Base-by-base conservation (phyloP, 2,329 filamentous ascomycete genomes). In the Lomentospora prolificans region DNA sequence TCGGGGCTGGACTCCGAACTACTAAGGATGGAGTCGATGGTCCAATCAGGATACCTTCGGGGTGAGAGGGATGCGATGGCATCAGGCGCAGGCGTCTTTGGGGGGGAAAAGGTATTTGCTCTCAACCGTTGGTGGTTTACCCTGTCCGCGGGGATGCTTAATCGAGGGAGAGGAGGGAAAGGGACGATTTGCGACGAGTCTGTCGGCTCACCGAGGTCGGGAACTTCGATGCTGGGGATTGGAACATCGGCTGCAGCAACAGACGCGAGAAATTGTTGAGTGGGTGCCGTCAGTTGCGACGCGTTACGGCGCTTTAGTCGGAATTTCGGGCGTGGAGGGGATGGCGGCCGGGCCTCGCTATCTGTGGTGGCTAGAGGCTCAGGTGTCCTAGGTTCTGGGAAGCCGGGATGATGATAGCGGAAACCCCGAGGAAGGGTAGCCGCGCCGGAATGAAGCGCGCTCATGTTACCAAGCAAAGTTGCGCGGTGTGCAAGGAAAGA, bases 181-280 rank as follows among this genome's bases (percentile, higher is more conserved):
- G 65, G 57, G 33, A 67, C 64, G 72, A 76, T 75, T 44, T 33
- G 25, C 28, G 30, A 33, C 30, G 30, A 71, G 60, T 73, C 71
- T 61, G 77, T 72, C 39, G 69, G 61, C 24, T 70, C 66, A 41
- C 74, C 71, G 51, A 78, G 75, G 58, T 79, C 73, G 53, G 79
- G 75, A 58, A 79, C 73, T 66, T 86, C 82, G 56, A 86, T 84
- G 65, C 81, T 85, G 12, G 81, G 82, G 53, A 86, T 77, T 24
- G 82, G 80, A 3, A 84, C 71, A 64, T 86, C 82, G 58, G 81
- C 82, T 17, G 81, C 81, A 48, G 80, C 82, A 57, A 86, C 82
- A 3, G 81, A 85, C 2, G 81, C 82, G n/a, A 86, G 75, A 63
- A 86, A 86, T 53, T 85, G 80, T 63, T 83, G 75, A 1, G 82